phyloP scores from a whole-genome alignment of 306 rosid genomes.

The Rosa persica region DNA sequence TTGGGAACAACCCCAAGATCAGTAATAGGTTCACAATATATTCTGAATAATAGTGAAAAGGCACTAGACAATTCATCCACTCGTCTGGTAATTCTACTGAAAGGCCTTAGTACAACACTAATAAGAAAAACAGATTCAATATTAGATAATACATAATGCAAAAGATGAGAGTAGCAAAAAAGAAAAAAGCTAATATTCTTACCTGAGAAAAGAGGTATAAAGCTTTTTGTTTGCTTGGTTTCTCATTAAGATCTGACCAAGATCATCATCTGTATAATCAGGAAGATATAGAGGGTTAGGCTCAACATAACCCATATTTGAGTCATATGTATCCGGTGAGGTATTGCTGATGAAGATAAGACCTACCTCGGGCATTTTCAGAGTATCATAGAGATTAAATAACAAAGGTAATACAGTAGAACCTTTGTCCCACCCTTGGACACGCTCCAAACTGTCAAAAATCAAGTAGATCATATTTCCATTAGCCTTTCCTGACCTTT shows the following conservation, averaged over 20 bases:
- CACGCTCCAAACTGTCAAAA: conserved; percentile 76
- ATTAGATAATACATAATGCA: conserved; percentile 21
- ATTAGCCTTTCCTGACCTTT: conserved; percentile 35
- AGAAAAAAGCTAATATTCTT: conserved; percentile 18
- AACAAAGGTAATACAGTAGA: conserved; percentile 63
- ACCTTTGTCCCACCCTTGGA: conserved; percentile 88
- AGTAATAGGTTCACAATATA: conserved; percentile 62
- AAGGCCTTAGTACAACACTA: conserved; percentile 70
- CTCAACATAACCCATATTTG: conserved; percentile 74
- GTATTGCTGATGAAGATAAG: conserved; percentile 77
- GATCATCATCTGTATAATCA: conserved; percentile 72
- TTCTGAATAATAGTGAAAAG: conserved; percentile 59
- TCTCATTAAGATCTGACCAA: conserved; percentile 57
- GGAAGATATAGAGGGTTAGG: conserved; percentile 71
- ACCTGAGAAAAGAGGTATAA: conserved; percentile 82
- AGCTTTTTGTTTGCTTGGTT: conserved; percentile 66
- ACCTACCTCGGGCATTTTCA: conserved; percentile 77
- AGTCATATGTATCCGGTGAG: conserved; percentile 81
- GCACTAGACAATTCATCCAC: conserved; percentile 64
- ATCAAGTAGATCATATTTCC: conserved; percentile 85
- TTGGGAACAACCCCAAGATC: conserved; percentile 54
- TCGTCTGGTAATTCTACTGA: conserved; percentile 69
- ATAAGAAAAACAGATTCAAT: conserved; percentile 30
- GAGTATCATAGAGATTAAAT: conserved; percentile 71
- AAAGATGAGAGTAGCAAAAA: conserved; percentile 2